These are phyloP conservation scores for Cystofilobasidium macerans DNA, from an alignment of 768 basidiomycete species.

Conservation along the genomic window DNA sequence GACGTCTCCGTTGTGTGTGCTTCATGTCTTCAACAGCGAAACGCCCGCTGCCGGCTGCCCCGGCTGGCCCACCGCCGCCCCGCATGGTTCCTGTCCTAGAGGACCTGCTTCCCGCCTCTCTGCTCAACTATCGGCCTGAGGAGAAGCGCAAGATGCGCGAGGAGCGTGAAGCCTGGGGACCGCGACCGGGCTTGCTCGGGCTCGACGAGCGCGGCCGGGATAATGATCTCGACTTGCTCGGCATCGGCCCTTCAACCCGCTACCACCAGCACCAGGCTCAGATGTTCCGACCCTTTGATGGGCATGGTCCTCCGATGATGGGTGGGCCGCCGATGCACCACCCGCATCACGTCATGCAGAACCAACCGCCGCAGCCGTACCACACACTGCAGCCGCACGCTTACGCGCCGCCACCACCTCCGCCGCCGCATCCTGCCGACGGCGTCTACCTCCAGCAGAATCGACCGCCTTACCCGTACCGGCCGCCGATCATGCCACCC, in stretches of 20 bases:
- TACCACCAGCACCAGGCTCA: neutral
- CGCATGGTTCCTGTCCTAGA: constrained; percentile 11
- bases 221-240: constrained; percentile 21
- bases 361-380: constrained; percentile 3
- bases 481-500: constrained; percentile 1
- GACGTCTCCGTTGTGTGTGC: neutral
- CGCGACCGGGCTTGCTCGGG: constrained; percentile 20
- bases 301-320: constrained; percentile 6
- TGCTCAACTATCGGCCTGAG: constrained; percentile 12
- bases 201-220: constrained; percentile 13
- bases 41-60: constrained; percentile 18
- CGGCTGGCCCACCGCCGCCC: neutral
- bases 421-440: constrained; percentile 4
- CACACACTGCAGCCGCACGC: constrained; percentile 5
- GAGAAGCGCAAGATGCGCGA: constrained; percentile 14
- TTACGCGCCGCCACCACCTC: neutral
- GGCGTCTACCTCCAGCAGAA: neutral
- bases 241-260: constrained; percentile 7
- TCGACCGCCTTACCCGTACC: constrained; percentile 8
- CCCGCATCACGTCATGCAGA: neutral
- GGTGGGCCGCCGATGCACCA: constrained; percentile 6
- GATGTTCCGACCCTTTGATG: constrained; percentile 15
- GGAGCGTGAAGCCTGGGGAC: constrained; percentile 24
- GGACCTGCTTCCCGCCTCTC: constrained; percentile 21
- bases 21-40: constrained; percentile 7